Base-by-base conservation (phyloP, 805 yeast species). In the Ogataea nonfermentans region DNA sequence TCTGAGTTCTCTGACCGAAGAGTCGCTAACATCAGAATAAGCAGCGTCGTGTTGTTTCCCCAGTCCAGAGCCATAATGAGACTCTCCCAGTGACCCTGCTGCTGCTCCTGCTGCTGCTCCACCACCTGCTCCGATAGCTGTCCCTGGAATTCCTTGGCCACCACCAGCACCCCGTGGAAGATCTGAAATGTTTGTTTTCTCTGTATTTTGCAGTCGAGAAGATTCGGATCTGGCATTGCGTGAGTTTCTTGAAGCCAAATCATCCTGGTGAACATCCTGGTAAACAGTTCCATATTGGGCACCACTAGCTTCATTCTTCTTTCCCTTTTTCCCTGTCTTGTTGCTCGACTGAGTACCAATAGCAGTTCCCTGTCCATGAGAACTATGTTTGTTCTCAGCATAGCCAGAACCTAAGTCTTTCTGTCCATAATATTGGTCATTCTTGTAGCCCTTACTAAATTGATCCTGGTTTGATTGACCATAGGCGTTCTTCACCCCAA, bases 201-300 rank as follows among this genome's bases (percentile, higher is more conserved):
- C 43, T 13, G 17, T 13, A 12, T 30, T 25, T 10, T 30, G 17
- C 13, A 34, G 27, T 12, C 29, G 26, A n/a, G 29, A 13, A 13
- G 35, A 3, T 12, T 29, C 35, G 4, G 35, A 3, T 20, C 19
- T 29, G 1, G 33, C 11, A 9, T 23, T 20, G 12, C n/a, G 10
- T 6, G 32, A 28, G 24, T 43, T 32, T 26, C 29, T 29, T 15
- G 38, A 11, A 2, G 38, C 35, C n/a, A 41, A 29, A 19, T 33
- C 29, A 10, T 46, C 49, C 11, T 35, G 33, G 24, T 46, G 48
- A 15, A 40, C 43, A 17, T 46, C 51, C 15, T 41, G 45, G 33
- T 46, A 45, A 12, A 44, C 44, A 3, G 49, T 47, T 12, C 51
- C 51, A 23, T 47, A 33, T 32, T 47, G 53, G 13, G 36, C 30